Percentiles rank a stretch among this genome's conserved stretches.
These are phyloP conservation scores for Penicillium psychrofluorescens DNA, from an alignment of 495 filamentous ascomycete genomes.

Conservation along the genomic window DNA sequence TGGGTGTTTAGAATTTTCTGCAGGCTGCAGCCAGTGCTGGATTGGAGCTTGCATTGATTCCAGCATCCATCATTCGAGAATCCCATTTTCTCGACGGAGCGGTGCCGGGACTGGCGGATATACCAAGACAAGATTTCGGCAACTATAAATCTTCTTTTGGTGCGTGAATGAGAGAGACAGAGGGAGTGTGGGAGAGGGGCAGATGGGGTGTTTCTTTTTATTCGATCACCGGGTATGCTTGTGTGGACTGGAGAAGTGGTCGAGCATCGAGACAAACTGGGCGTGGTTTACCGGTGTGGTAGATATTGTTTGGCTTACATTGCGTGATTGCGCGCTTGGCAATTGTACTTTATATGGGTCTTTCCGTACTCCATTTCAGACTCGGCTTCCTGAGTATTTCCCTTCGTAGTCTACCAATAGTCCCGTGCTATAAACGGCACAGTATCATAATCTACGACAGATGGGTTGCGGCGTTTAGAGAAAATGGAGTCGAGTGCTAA, in stretches of 20 bases:
- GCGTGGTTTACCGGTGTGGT: constrained; percentile 15
- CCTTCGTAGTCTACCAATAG: too few species aligned
- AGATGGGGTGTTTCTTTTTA: constrained; percentile 2
- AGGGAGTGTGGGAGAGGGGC: too few species aligned
- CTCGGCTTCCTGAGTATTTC: not conserved
- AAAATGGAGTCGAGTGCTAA: too few species aligned
- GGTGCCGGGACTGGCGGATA: constrained; percentile 3
- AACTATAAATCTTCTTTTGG: not conserved
- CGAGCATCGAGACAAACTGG: constrained; percentile 4
- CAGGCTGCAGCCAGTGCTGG: not conserved
- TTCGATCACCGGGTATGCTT: constrained; percentile 14
- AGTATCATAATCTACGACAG: too few species aligned
- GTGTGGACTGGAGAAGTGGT: not conserved
- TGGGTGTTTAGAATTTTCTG: too few species aligned
- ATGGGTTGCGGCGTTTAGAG: too few species aligned
- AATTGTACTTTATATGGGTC: constrained; percentile 24
- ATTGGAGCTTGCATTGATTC: not conserved
- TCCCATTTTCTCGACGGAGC: not conserved
- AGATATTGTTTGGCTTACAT: constrained; percentile 25
- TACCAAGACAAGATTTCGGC: constrained; percentile 12
- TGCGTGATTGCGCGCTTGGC: constrained; percentile 25
- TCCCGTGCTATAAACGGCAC: too few species aligned
- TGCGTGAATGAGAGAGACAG: too few species aligned
- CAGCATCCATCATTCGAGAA: not conserved
- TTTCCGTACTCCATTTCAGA: not conserved